Evolutionary conservation across 1,284 basidiomycete species (phyloP), one percentile per base, ranked within the genome.

Genomic region (Cerrena zonata): DNA sequence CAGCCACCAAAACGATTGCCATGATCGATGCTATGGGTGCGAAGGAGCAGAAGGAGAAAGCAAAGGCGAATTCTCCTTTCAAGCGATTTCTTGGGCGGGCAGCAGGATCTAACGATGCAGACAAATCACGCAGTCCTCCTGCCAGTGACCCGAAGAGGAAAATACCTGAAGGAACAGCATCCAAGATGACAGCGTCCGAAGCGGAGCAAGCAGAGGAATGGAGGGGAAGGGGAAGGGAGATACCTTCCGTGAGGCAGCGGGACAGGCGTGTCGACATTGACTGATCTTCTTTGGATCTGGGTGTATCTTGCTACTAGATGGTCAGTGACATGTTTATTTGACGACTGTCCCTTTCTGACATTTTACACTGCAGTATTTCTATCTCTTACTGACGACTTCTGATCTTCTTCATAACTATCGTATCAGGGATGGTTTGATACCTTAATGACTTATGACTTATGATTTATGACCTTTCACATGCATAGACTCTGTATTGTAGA

Each of bases 1-100:
- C 77, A 18, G 67, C 77, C 11, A 77, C 79, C 36, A 85, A 82
- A 60, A 75, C 80, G 12, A 79, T 84, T 49, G 79, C 75, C 12
- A 72, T 80, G 50, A 69, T 82, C 39, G 82, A 85, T 51, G 74
- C 77, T 2, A 65, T 79, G 47, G 77, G 79, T 36, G 70, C 70
- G 41, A 80, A 77, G 58, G 62, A 70, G 51, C 55, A 59, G 54
- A 47, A 53, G 40, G 57, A 64, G 57, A 62, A 64, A 55, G 50
- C 56, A 22, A 50, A 50, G 45, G 47, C 59, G 24, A 55, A 56
- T 5, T 61, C 61, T 21, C 58, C 59, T 30, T 56, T 67, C 44
- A 59, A 48, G 50, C 41, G 60, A 40, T 52, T 67, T n/a, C 58
- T 65, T 39, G 57, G 57, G 48, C 50, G 40, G 42, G 37, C 47